Conservation (phyloP, 192 early-diverging fungal genomes). For the Thamnidium elegans region DNA sequence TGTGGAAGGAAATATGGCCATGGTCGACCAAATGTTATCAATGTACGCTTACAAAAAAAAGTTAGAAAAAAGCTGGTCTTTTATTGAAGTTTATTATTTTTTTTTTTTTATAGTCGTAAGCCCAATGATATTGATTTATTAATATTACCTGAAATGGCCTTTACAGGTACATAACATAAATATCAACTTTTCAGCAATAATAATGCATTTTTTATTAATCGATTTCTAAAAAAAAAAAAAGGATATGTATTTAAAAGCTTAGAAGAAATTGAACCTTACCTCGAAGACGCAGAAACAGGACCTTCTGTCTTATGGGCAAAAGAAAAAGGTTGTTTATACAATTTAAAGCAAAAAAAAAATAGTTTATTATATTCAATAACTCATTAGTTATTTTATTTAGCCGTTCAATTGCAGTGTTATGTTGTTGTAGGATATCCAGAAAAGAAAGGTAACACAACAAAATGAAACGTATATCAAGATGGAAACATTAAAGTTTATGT, state of each 20-base stretch:
- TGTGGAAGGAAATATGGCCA: constrained; percentile 29
- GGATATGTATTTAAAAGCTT: constrained; percentile 64
- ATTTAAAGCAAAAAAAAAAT: neutral
- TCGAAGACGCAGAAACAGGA: constrained; percentile 56
- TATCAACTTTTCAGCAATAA: no score
- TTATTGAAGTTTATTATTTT: no score
- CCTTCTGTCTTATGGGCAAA: constrained; percentile 62
- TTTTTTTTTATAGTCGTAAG: constrained; percentile 36
- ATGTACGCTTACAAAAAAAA: constrained; percentile 10
- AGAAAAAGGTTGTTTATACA: constrained; percentile 45
- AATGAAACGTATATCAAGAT: constrained; percentile 1
- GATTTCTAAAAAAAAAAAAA: constrained; percentile 35
- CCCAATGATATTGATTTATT: constrained; percentile 63
- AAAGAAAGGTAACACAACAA: constrained; percentile 15
- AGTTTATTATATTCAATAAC: no score
- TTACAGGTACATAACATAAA: constrained; percentile 52
- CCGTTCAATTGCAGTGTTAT: constrained; percentile 48
- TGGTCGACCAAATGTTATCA: constrained; percentile 34
- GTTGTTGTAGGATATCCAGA: constrained; percentile 75
- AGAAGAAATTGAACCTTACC: constrained; percentile 56
- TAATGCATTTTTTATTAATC: neutral
- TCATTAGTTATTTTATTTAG: constrained; percentile 30
- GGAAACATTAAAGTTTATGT: neutral
- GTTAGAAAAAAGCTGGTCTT: neutral
- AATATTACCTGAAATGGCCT: constrained; percentile 76